phyloP scores from a whole-genome alignment of 768 basidiomycete genomes.

The Daedalea quercina region DNA sequence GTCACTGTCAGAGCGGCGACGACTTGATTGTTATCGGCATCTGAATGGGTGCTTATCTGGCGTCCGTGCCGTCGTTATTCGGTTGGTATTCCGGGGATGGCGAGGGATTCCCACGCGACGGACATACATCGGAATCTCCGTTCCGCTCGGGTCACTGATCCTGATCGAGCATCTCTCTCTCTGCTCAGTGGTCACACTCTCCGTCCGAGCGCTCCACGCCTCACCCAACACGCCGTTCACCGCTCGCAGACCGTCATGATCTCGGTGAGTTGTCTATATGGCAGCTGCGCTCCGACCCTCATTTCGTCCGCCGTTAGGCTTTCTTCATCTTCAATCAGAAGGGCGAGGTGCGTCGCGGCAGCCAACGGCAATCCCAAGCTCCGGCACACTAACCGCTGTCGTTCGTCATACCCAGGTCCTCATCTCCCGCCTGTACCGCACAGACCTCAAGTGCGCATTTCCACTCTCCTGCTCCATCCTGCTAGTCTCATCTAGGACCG shows the following conservation, averaged over 20 bases:
- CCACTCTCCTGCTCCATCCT: not conserved
- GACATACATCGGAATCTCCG: not conserved
- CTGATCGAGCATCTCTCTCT: not conserved
- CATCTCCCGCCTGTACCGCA: conserved; percentile 92
- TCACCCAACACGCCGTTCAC: not conserved
- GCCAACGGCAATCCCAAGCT: not conserved
- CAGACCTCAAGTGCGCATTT: conserved; percentile 89
- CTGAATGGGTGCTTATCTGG: no score
- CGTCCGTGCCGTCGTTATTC: no score
- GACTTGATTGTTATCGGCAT: no score
- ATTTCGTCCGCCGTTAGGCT: conserved; percentile 44
- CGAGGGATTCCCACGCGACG: no score
- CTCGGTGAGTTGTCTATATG: conserved; percentile 30
- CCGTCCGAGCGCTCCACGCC: not conserved
- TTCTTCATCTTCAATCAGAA: conserved; percentile 99
- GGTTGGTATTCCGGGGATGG: no score
- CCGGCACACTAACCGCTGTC: not conserved
- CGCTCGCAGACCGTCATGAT: conserved; percentile 30
- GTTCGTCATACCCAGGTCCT: conserved; percentile 54
- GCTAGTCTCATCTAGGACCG: not conserved
- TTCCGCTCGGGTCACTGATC: not conserved
- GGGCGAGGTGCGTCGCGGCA: conserved; percentile 71
- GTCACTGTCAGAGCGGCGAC: no score
- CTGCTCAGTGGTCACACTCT: not conserved
- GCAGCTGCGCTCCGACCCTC: not conserved